Base-by-base conservation (phyloP, 805 yeast genomes). In the Yarrowia porcina region DNA sequence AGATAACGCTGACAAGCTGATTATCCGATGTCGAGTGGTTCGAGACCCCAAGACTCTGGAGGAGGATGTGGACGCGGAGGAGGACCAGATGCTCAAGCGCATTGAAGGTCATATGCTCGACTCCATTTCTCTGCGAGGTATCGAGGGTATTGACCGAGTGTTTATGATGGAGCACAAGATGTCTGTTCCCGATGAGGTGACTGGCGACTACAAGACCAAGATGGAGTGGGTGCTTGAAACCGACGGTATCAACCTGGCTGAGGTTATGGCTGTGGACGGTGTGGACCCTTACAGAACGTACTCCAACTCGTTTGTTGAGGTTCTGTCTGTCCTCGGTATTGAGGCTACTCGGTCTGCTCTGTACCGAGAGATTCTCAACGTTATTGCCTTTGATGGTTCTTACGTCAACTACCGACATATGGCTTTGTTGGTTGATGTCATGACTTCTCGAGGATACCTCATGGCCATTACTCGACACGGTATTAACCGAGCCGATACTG, bases 381-480 rank as follows among this genome's bases (percentile, higher is more conserved):
- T 94, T 70, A 91, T 94, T 82, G 97, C 98, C 3, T 94, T 96
- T 71, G 99, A 94, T 82, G 99, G 99, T 89, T 92, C 99, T 38
- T 94, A 94, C 72, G 99, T 94, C 66, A 94, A 94, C 77, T 94
- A 94, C 78, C 87, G 99, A 78, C 99, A 94, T 72, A 88, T 94
- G 94, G 97, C 99, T 4, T 80, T 94, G 70, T 82, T 94, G 70
- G 98, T 94, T 64, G 99, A 94, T 79, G 96, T 92, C 38, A 94
- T 94, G 99, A 94, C 99, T 1, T 89, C 96, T 39, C 87, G 97
- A 73, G 99, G 99, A 72, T 97, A 93, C 73, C 81, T 94, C 76
- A 93, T 96, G 89, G 98, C 99, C 41, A 92, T 94, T 71, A 93
- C 98, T 45, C 96, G 99, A 83, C 99, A 94, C 74, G 99, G 99